Base-by-base conservation (phyloP, 164 flowering plant species). In the Vitis labrusca region DNA sequence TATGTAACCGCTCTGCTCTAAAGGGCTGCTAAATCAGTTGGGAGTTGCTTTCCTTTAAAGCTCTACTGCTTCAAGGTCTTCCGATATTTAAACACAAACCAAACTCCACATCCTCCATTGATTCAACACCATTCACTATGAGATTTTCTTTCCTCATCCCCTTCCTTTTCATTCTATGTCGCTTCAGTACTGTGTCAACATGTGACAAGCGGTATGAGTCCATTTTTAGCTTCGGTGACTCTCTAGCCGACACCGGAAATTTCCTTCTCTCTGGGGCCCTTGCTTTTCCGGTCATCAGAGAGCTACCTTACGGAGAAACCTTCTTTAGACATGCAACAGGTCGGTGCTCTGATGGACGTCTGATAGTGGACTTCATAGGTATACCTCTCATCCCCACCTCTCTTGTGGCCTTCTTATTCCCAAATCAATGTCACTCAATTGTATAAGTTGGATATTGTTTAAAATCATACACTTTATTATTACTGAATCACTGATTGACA, bases 211-310 rank as follows among this genome's bases (percentile, higher is more conserved):
- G 27, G n/a, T 87, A 80, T 53, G 67, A 82, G 0, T 61, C 86
- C 0, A 81, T 88, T 29, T 83, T 81, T 65, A 83, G 79, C 79
- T 88, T 88, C 13, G 89, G 89, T 5, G 88, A 85, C 71, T 88
- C 91, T 1, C 65, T 84, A 1, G 74, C 85, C 11, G 91, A 88
- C 73, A 88, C 91, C 5, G 89, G 91, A 15, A 88, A 86, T 71
- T 75, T 72, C 59, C 74, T 84, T 5, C 73, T 59, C 51, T 61
- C 85, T 9, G 83, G 83, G 8, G 68, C 76, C 19, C 66, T 61
- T 1, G 65, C 78, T 30, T 78, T 76, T 67, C 80, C 81, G 0
- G 76, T 65, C 61, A 74, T 84, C 1, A 79, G 64, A 16, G 73
- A 72, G 66, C 78, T 78, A 4, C 90, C 89, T 10, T 86, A 83